Conservation (phyloP, 768 basidiomycete species). For the Hemileccinum rubropunctum region DNA sequence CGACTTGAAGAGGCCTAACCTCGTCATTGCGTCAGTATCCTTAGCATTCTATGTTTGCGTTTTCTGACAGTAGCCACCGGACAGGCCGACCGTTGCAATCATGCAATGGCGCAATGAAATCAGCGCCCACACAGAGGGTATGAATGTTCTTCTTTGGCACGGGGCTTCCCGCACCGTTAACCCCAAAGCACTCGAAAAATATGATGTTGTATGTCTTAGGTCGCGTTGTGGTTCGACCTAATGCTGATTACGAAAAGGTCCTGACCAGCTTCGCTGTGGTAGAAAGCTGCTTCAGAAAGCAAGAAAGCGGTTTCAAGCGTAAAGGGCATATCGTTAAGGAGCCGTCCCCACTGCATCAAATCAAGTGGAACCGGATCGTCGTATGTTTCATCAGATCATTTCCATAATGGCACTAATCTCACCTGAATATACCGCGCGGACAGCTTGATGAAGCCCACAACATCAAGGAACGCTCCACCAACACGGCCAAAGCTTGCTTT, state of each 20-base stretch:
- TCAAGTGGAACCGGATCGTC: conserved; percentile 82
- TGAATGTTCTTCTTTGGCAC: conserved; percentile 93
- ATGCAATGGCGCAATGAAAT: conserved; percentile 96
- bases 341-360: conserved; percentile 77
- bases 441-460: conserved; percentile 96
- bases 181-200: conserved; percentile 68
- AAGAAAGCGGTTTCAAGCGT: conserved; percentile 88
- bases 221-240: not conserved
- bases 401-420: not conserved
- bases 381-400: conserved; percentile 37
- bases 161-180: conserved; percentile 71
- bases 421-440: not conserved
- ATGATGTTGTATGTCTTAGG: conserved; percentile 68
- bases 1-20: conserved; percentile 74
- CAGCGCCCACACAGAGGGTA: conserved; percentile 73
- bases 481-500: conserved; percentile 97
- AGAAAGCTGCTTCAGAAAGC: conserved; percentile 91
- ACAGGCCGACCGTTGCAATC: conserved; percentile 50
- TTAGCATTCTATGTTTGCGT: not conserved
- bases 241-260: conserved; percentile 44
- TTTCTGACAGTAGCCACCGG: not conserved
- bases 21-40: conserved; percentile 83
- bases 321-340: conserved; percentile 84
- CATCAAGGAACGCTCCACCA: conserved; percentile 93
- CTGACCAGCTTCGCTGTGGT: conserved; percentile 86